phyloP scores from a whole-genome alignment of 768 basidiomycete species.

The Harrya chromipes region DNA sequence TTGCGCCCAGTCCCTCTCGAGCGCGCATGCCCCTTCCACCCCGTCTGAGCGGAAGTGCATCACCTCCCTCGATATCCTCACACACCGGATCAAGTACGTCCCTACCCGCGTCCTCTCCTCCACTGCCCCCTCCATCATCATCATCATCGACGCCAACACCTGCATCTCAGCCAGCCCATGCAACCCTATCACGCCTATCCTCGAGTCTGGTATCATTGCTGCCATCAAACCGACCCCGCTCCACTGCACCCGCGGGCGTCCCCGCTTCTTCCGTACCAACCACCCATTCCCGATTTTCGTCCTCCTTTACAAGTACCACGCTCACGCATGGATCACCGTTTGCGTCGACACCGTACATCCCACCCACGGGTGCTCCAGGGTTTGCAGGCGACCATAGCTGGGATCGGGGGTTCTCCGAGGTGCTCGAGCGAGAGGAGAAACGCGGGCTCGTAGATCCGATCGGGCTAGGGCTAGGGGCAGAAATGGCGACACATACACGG shows the following conservation, averaged over 20 bases:
- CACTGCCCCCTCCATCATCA: background rate
- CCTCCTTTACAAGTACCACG: conserved; percentile 9
- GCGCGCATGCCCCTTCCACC: conserved; percentile 22
- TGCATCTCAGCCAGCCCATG: conserved; percentile 23
- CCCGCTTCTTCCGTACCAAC: conserved; percentile 15
- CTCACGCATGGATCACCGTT: conserved; percentile 53
- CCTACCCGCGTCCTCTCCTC: conserved; percentile 5
- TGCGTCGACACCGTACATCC: conserved; percentile 40
- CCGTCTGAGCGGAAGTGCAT: conserved; percentile 20
- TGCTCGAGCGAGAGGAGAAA: conserved; percentile 41
- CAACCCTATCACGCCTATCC: conserved; percentile 44
- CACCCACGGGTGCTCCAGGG: conserved; percentile 71
- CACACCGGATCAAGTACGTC: conserved; percentile 15
- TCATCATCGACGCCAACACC: background rate
- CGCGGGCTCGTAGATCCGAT: conserved; percentile 35
- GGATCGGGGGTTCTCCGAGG: conserved; percentile 64
- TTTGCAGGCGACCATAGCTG: conserved; percentile 63
- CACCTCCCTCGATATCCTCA: conserved; percentile 23
- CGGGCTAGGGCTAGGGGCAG: conserved; percentile 45
- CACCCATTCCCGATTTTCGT: conserved; percentile 11
- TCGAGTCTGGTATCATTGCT: conserved; percentile 52
- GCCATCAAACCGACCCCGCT: conserved; percentile 23
- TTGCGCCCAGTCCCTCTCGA: conserved; percentile 3
- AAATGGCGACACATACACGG: conserved; percentile 14
- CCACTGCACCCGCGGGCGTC: conserved; percentile 1